Percentiles rank a stretch among this genome's conserved stretches.
phyloP scores from a whole-genome alignment of 2,329 filamentous ascomycete species.

The Ascochyta koolunga region DNA sequence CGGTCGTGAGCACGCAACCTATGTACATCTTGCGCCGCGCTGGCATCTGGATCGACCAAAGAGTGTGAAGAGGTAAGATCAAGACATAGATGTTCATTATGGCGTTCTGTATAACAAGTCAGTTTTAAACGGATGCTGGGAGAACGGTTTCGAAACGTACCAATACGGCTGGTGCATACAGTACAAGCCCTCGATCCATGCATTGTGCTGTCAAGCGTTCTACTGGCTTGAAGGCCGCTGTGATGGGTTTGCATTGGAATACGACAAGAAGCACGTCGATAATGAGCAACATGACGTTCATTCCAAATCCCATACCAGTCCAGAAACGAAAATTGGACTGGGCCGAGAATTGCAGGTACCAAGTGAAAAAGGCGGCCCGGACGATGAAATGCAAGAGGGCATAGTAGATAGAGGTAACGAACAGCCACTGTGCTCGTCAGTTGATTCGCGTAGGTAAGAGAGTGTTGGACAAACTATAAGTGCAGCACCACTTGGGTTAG shows the following conservation, averaged over 20 bases:
- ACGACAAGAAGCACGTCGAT: slow-evolving; percentile 5
- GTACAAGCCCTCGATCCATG: neutral
- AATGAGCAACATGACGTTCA: slow-evolving; percentile 3
- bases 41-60: slow-evolving; percentile 6
- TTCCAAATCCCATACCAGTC: slow-evolving; percentile 2
- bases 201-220: slow-evolving; percentile 4
- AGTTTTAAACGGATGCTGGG: neutral
- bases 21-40: neutral
- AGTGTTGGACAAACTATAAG: neutral
- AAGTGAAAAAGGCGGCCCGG: slow-evolving; percentile 4
- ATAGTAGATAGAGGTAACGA: slow-evolving; percentile 5
- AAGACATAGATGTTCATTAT: slow-evolving; percentile 1
- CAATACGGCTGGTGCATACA: neutral
- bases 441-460: neutral
- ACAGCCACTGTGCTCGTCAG: slow-evolving; percentile 5
- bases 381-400: slow-evolving; percentile 6
- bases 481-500: neutral
- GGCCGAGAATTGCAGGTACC: slow-evolving; percentile 5
- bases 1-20: slow-evolving; percentile 3
- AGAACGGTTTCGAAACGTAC: neutral
- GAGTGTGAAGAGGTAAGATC: neutral
- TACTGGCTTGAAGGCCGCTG: slow-evolving; percentile 1
- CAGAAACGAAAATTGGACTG: slow-evolving; percentile 3
- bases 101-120: neutral
- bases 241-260: slow-evolving; percentile 7